phyloP scores from a whole-genome alignment of 352 stramenopile species.

The Pythium dissimile region DNA sequence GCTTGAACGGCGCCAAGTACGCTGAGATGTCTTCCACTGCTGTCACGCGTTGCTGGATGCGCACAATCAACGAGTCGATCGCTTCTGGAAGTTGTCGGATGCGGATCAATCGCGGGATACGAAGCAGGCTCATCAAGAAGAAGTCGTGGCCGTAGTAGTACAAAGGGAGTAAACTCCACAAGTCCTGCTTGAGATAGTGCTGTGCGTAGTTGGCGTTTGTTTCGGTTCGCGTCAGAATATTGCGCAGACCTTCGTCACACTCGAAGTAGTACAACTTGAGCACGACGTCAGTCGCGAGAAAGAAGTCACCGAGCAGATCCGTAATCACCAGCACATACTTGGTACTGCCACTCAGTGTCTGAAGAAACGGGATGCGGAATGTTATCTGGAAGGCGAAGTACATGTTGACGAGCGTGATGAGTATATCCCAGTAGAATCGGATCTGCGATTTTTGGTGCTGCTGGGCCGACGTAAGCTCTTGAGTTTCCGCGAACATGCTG shows the following conservation, averaged over 20 bases:
- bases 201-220: conserved; percentile 37
- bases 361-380: conserved; percentile 67
- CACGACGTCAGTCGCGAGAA: conserved; percentile 52
- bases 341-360: conserved; percentile 20
- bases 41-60: conserved; percentile 62
- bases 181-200: conserved; percentile 37
- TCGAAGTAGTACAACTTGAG: conserved; percentile 80
- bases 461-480: conserved; percentile 36
- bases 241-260: conserved; percentile 47
- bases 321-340: conserved; percentile 27
- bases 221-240: conserved; percentile 49
- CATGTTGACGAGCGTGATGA: conserved; percentile 46
- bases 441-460: conserved; percentile 49
- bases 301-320: conserved; percentile 39
- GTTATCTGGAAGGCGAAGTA: conserved; percentile 72
- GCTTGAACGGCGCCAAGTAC: conserved; percentile 61
- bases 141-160: conserved; percentile 66
- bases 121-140: conserved; percentile 51
- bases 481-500: conserved; percentile 49
- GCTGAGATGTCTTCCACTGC: conserved; percentile 53
- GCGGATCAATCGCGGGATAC: conserved; percentile 53
- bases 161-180: conserved; percentile 45
- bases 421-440: conserved; percentile 59
- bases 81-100: conserved; percentile 31
- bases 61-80: conserved; percentile 64